Evolutionary conservation across 768 basidiomycete species (phyloP).

Genomic region (Suillus hirtellus): DNA sequence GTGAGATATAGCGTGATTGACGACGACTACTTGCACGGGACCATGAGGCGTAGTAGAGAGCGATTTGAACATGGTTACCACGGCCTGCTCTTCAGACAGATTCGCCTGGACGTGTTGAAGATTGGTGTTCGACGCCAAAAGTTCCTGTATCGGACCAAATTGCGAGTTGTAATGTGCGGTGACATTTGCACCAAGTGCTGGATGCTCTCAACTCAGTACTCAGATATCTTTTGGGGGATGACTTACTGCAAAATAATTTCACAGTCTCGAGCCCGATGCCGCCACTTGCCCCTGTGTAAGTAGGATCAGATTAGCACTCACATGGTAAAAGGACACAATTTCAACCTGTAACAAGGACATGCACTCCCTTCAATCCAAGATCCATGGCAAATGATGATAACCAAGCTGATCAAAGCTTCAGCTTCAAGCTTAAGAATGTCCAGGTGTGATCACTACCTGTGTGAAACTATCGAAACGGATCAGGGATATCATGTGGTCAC

Average conservation of each 20-base stretch:
- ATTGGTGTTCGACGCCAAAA: slow-evolving; percentile 36
- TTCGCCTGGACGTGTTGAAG: slow-evolving; percentile 51
- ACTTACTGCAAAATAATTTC: slow-evolving; percentile 55
- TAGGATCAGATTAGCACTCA: background rate
- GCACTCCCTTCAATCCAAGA: slow-evolving; percentile 56
- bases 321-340: background rate
- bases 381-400: slow-evolving; percentile 41
- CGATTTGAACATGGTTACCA: slow-evolving; percentile 48
- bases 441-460: background rate
- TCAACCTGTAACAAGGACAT: slow-evolving; percentile 69
- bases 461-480: slow-evolving; percentile 6
- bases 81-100: slow-evolving; percentile 56
- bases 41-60: slow-evolving; percentile 41
- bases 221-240: background rate
- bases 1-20: slow-evolving; percentile 63
- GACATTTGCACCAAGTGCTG: slow-evolving; percentile 71
- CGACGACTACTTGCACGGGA: slow-evolving; percentile 55
- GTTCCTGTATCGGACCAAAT: slow-evolving; percentile 38
- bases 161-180: slow-evolving; percentile 72
- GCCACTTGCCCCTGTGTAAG: slow-evolving; percentile 61
- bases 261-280: slow-evolving; percentile 71
- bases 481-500: slow-evolving; percentile 9
- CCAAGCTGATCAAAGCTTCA: background rate
- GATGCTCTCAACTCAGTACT: background rate
- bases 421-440: background rate